Evolutionary conservation across 1,139 yeast genomes (phyloP), one percentile per base, ranked within the genome.

Genomic region (Lodderomyces parapsilosis): DNA sequence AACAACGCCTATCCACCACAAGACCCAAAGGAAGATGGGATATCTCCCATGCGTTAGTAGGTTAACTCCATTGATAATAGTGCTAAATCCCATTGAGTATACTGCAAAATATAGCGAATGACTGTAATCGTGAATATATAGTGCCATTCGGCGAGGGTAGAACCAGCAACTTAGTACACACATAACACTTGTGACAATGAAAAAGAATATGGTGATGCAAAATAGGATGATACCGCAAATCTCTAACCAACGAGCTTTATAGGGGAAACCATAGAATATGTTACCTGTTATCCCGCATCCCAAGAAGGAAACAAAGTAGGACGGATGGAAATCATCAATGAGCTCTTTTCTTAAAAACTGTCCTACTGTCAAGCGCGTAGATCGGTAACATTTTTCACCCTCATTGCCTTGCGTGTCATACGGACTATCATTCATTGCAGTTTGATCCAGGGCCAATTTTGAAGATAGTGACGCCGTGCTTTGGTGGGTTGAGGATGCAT

Each of bases 211-310:
- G 36, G 80, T 62, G 8, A 74, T 48, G 24, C 80, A 60, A 18
- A 70, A 68, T 67, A 83, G 68, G 6, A 83, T 73, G 42, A 77
- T 66, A 2, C 86, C 83, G 40, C 80, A 68, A 1, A 78, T 62
- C 39, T 69, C 54, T 23, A 86, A 67, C 94, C 94, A 81, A 39
- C 62, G 59, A 0, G 82, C 75, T 1, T 69, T 72, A 55, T 80
- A 86, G 0, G 96, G 90, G 59, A 83, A 88, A 23, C 66, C 60
- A 61, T 80, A 76, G 38, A 88, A 64, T 5, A 86, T 67, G 36
- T 76, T 62, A 4, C 85, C 67, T 1, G 86, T 67, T 35, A 88
- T 86, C 1, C 96, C 96, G 1, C 84, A 77, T 1, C 95, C 96
- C 95, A 89, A 88, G 14, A 81, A 74, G 37, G 80, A 71, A 30